A percentile compares a stretch with the other conserved stretches of the same genome.
These are phyloP conservation scores for Lunularia cruciata DNA, from an alignment of 225 moss, liverwort and hornwort species.

Conservation along the genomic window DNA sequence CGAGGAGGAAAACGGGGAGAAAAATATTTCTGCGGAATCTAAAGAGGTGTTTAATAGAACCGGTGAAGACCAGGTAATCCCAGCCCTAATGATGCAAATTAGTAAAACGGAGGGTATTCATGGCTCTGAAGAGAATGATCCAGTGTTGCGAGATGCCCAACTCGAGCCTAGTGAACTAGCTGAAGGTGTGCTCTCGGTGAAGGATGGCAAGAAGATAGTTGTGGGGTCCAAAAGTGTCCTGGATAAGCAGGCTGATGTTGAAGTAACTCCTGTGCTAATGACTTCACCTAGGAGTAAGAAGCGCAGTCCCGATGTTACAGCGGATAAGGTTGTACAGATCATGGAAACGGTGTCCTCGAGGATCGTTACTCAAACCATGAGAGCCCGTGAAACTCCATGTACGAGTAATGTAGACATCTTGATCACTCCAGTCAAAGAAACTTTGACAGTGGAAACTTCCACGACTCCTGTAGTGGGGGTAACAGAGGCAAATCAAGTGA, in stretches of 20 bases:
- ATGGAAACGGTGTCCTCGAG: no score
- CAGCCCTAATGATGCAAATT: neutral
- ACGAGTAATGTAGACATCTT: no score
- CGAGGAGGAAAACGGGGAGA: neutral
- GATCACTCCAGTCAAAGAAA: neutral
- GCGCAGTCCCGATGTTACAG: neutral
- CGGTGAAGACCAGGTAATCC: neutral
- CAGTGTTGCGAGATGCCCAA: neutral
- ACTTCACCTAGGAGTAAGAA: neutral
- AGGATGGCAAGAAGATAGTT: neutral
- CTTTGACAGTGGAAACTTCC: neutral
- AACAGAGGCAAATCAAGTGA: neutral
- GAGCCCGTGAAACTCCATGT: no score
- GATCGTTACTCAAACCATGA: no score
- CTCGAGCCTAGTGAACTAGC: neutral
- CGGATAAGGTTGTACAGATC: neutral
- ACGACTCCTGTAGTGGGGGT: neutral
- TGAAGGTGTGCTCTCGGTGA: neutral
- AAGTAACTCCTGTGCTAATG: neutral
- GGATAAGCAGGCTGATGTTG: neutral
- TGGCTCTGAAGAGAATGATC: neutral
- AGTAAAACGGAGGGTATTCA: neutral
- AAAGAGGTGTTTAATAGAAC: neutral
- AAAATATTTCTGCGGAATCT: neutral
- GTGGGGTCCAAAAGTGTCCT: neutral